Evolutionary conservation across 2,329 filamentous ascomycete genomes (phyloP).

Genomic region (Dactylellina drechsleri): DNA sequence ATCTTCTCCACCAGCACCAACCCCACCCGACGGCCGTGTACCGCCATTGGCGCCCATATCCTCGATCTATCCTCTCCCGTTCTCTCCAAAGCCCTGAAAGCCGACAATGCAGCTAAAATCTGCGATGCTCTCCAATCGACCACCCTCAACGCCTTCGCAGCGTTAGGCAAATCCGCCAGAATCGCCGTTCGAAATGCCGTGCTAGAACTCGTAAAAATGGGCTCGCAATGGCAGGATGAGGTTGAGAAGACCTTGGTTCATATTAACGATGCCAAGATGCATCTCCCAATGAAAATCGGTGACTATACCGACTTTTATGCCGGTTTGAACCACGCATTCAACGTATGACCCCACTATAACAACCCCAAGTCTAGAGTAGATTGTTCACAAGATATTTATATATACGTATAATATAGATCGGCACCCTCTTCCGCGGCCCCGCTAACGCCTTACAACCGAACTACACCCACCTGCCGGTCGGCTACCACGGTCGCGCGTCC

Average conservation of each 20-base stretch:
- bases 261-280: slow-evolving; percentile 70
- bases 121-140: slow-evolving; percentile 66
- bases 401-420: slow-evolving; percentile 63
- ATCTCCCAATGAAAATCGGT: slow-evolving; percentile 80
- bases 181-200: slow-evolving; percentile 45
- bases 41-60: slow-evolving; percentile 77
- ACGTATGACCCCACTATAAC: slow-evolving; percentile 31
- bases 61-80: slow-evolving; percentile 70
- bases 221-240: slow-evolving; percentile 27
- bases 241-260: slow-evolving; percentile 69
- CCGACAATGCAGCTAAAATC: slow-evolving; percentile 2
- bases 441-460: slow-evolving; percentile 80
- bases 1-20: slow-evolving; percentile 75
- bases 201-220: slow-evolving; percentile 32
- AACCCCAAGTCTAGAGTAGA: no score
- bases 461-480: slow-evolving; percentile 82
- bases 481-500: slow-evolving; percentile 81
- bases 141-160: slow-evolving; percentile 78
- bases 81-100: slow-evolving; percentile 12
- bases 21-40: slow-evolving; percentile 70
- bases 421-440: slow-evolving; percentile 76
- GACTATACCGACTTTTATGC: slow-evolving; percentile 90
- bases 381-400: neutral
- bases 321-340: slow-evolving; percentile 78
- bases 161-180: slow-evolving; percentile 72